Evolutionary conservation across 192 early-diverging fungal genomes (phyloP).

Genomic region (Umbelopsis sp.): DNA sequence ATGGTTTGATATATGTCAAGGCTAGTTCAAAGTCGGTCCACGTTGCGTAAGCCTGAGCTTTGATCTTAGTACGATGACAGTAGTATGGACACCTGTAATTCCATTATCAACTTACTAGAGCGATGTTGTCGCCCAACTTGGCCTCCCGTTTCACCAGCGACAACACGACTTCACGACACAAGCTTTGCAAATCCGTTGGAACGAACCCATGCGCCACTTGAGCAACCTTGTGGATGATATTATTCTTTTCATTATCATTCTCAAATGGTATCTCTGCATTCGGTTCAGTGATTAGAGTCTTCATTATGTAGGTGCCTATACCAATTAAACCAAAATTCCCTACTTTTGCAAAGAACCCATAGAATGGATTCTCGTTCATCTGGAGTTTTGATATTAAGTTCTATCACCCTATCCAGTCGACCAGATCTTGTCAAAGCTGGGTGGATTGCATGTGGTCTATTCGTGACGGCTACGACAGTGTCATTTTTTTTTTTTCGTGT

Average conservation of each 20-base stretch:
- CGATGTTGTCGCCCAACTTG: slow-evolving; percentile 24
- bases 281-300: neutral
- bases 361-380: slow-evolving; percentile 44
- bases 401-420: slow-evolving; percentile 51
- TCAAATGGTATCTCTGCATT: slow-evolving; percentile 50
- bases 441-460: slow-evolving; percentile 52
- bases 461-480: slow-evolving; percentile 46
- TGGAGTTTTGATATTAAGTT: slow-evolving; percentile 49
- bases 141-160: slow-evolving; percentile 45
- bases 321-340: neutral
- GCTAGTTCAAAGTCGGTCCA: slow-evolving; percentile 45
- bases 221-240: slow-evolving; percentile 47
- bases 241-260: slow-evolving; percentile 19
- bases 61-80: neutral
- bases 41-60: neutral
- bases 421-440: slow-evolving; percentile 56
- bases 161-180: slow-evolving; percentile 57
- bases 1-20: slow-evolving; percentile 51
- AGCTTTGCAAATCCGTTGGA: slow-evolving; percentile 74
- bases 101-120: neutral
- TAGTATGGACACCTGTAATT: neutral
- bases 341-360: slow-evolving; percentile 48
- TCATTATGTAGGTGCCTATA: neutral
- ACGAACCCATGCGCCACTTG: slow-evolving; percentile 77
- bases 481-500: neutral